phyloP scores from a whole-genome alignment of 257 asterid genomes.

The Oldenlandia corymbosa region DNA sequence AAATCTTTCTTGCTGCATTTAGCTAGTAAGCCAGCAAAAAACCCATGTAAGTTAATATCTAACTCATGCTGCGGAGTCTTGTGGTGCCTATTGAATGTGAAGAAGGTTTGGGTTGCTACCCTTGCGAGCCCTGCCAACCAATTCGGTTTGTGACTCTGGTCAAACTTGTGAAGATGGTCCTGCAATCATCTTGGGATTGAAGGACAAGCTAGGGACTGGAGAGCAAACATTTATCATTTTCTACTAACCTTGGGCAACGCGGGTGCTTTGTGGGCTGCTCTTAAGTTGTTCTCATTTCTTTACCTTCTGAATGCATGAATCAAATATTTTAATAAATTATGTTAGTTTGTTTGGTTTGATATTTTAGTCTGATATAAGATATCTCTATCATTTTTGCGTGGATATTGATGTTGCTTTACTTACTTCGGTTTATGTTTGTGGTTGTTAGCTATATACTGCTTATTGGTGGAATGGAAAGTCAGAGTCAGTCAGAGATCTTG shows the following conservation, averaged over 20 bases:
- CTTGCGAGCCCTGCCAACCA: neutral
- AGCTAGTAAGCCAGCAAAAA: neutral
- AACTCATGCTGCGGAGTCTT: neutral
- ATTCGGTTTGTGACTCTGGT: neutral
- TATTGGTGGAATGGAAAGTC: conserved; percentile 27
- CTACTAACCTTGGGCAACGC: neutral
- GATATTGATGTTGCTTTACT: conserved; percentile 4
- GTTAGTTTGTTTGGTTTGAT: neutral
- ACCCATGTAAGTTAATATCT: neutral
- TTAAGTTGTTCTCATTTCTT: neutral
- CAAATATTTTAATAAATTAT: too few relatives aligned
- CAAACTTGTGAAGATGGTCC: neutral
- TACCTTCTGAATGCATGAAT: neutral
- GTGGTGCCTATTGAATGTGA: too few relatives aligned
- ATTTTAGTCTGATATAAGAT: neutral
- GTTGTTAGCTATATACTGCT: conserved; percentile 10
- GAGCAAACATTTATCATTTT: neutral
- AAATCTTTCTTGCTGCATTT: neutral
- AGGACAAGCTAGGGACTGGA: neutral
- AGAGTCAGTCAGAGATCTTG: conserved; percentile 20
- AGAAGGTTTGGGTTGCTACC: neutral
- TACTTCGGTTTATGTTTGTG: neutral
- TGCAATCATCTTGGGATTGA: neutral
- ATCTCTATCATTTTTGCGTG: neutral
- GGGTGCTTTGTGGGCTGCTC: neutral